phyloP scores from a whole-genome alignment of 768 basidiomycete genomes.

The Hortiboletus campestris region DNA sequence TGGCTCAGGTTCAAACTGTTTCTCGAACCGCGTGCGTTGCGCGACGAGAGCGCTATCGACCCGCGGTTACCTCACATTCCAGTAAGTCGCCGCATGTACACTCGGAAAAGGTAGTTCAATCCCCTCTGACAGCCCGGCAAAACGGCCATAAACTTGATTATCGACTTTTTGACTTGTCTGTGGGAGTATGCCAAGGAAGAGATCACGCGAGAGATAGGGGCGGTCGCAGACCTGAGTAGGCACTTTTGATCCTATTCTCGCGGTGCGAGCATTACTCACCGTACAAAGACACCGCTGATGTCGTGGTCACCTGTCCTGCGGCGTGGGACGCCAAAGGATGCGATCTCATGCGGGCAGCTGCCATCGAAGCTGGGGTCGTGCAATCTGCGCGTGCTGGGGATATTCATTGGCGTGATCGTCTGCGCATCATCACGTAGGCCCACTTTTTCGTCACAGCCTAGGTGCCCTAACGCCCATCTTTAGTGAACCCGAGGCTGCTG shows the following conservation, averaged over 20 bases:
- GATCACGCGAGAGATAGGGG: slow-evolving; percentile 84
- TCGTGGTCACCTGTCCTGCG: slow-evolving; percentile 85
- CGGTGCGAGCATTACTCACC: neutral
- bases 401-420: slow-evolving; percentile 71
- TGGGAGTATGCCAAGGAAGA: slow-evolving; percentile 88
- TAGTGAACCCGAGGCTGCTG: slow-evolving; percentile 81
- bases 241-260: slow-evolving; percentile 6
- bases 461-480: slow-evolving; percentile 10
- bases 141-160: slow-evolving; percentile 71
- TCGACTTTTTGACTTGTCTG: slow-evolving; percentile 78
- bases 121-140: slow-evolving; percentile 59
- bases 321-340: slow-evolving; percentile 89
- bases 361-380: slow-evolving; percentile 78
- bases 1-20: slow-evolving; percentile 79
- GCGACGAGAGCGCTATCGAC: slow-evolving; percentile 69
- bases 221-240: slow-evolving; percentile 81
- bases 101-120: neutral
- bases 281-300: slow-evolving; percentile 69
- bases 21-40: slow-evolving; percentile 76
- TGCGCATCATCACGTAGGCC: slow-evolving; percentile 75
- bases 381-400: slow-evolving; percentile 70
- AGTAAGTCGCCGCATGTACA: slow-evolving; percentile 42
- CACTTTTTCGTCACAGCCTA: slow-evolving; percentile 2
- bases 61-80: slow-evolving; percentile 78
- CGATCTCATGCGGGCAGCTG: slow-evolving; percentile 82